These are phyloP conservation scores for Suillus clintonianus DNA, from an alignment of 768 basidiomycete species.

Conservation along the genomic window DNA sequence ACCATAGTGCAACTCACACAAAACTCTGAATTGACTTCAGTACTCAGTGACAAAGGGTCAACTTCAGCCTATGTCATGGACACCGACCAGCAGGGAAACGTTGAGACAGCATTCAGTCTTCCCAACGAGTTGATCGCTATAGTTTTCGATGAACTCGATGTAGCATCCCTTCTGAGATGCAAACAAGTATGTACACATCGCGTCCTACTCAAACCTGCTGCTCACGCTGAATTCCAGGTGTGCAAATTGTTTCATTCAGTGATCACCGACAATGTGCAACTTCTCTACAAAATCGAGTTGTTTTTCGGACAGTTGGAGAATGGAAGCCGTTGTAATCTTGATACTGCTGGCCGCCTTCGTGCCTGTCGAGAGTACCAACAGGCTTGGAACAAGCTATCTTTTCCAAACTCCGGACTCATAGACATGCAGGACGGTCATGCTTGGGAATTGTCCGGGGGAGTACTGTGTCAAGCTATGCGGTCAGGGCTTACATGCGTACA, in stretches of 20 bases:
- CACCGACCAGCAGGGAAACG: neutral
- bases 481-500: slow-evolving; percentile 20
- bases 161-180: slow-evolving; percentile 27
- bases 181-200: slow-evolving; percentile 20
- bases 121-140: slow-evolving; percentile 32
- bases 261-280: slow-evolving; percentile 21
- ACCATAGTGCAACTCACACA: neutral
- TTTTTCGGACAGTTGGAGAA: slow-evolving; percentile 31
- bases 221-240: slow-evolving; percentile 17
- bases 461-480: slow-evolving; percentile 30
- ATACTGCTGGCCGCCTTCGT: slow-evolving; percentile 22
- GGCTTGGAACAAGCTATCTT: slow-evolving; percentile 31
- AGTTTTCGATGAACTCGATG: slow-evolving; percentile 30
- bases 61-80: neutral
- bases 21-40: too few relatives aligned
- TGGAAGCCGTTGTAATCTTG: slow-evolving; percentile 17
- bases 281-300: slow-evolving; percentile 33
- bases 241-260: slow-evolving; percentile 32
- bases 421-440: slow-evolving; percentile 18
- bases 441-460: slow-evolving; percentile 39
- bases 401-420: slow-evolving; percentile 14
- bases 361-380: slow-evolving; percentile 28
- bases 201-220: neutral
- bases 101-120: slow-evolving; percentile 20
- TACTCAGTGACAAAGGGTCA: neutral